Base-by-base conservation (phyloP, 1,139 yeast genomes). In the Yueomyces sp. region DNA sequence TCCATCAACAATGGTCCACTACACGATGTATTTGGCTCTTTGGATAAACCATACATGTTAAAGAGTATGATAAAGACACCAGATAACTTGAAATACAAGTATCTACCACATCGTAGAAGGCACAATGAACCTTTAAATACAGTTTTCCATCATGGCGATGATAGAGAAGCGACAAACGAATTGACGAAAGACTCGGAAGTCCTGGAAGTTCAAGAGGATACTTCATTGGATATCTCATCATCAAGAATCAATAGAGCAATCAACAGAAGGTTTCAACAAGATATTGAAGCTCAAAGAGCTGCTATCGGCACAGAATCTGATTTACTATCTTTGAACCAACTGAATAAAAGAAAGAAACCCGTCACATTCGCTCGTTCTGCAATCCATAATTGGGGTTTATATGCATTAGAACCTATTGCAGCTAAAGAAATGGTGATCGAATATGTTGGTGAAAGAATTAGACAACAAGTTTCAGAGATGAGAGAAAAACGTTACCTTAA, bases 341-440 rank as follows among this genome's bases (percentile, higher is more conserved):
- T 89, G 54, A 84, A 87, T 50, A 86, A 86, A 60, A 74, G 97
- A 48, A 86, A 82, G 62, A 91, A 91, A 60, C 95, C 96, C 0
- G 96, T 91, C 9, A 82, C 93, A 19, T 89, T 89, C 69, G 96
- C 97, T 0, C 69, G 98, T 44, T 87, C 97, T 1, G 94, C 96
- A 0, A 91, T 91, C 54, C 98, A 93, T 60, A 87, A 91, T 57
- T 91, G 98, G 98, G 99, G 99, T 0, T 66, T 91, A 40, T 91
- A 87, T 64, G 98, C 98, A 0, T 68, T 85, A 57, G 97, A 91
- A 56, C 95, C 95, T 1, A 91, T 91, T 56, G 84, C 87, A 11
- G 93, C 94, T 1, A 83, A 81, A 52, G 98, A 91, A 63, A 91
- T 91, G 96, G 89, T 91, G 55, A 91, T 93, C 48, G 99, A 93